A percentile compares a stretch with the other conserved stretches of the same genome.
Evolutionary conservation across 169 alveolate genomes (phyloP).

Genomic region (Plasmodium sp.): DNA sequence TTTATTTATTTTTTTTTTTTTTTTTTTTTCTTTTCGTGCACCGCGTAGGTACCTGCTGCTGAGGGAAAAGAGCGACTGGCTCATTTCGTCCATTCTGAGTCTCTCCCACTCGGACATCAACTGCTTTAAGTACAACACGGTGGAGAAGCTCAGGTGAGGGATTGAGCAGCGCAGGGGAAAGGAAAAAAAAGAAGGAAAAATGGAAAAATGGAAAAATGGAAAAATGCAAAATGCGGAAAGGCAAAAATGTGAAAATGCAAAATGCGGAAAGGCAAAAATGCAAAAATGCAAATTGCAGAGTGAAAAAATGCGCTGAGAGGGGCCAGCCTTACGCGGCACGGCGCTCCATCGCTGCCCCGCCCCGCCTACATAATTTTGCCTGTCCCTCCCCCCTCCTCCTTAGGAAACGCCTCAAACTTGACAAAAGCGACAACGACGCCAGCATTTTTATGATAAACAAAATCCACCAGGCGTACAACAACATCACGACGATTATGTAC

Average conservation of each 20-base stretch:
- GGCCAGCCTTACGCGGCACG: not conserved
- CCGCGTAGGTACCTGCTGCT: slow-evolving; percentile 42
- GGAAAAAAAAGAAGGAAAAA: not conserved
- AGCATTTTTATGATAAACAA: slow-evolving; percentile 70
- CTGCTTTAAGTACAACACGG: slow-evolving; percentile 70
- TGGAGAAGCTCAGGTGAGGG: slow-evolving; percentile 60
- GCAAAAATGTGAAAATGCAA: too few species aligned
- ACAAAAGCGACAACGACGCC: slow-evolving; percentile 73
- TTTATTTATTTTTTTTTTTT: too few species aligned
- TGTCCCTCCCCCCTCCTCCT: not conserved
- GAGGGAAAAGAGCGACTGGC: slow-evolving; percentile 72
- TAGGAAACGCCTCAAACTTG: slow-evolving; percentile 47
- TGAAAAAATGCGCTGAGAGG: not conserved
- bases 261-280: not conserved
- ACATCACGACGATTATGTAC: slow-evolving; percentile 70
- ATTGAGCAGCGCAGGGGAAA: not conserved
- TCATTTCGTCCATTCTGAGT: slow-evolving; percentile 57
- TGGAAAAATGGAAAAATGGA: too few species aligned
- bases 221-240: too few species aligned
- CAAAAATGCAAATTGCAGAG: not conserved
- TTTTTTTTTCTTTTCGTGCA: not conserved
- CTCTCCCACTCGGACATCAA: slow-evolving; percentile 68
- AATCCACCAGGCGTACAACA: slow-evolving; percentile 71
- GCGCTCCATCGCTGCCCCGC: not conserved
- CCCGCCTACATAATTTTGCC: not conserved